Percentiles rank a stretch among this genome's conserved stretches.
Evolutionary conservation across 1,284 basidiomycete genomes (phyloP).

Genomic region (Puccinia sorghi): DNA sequence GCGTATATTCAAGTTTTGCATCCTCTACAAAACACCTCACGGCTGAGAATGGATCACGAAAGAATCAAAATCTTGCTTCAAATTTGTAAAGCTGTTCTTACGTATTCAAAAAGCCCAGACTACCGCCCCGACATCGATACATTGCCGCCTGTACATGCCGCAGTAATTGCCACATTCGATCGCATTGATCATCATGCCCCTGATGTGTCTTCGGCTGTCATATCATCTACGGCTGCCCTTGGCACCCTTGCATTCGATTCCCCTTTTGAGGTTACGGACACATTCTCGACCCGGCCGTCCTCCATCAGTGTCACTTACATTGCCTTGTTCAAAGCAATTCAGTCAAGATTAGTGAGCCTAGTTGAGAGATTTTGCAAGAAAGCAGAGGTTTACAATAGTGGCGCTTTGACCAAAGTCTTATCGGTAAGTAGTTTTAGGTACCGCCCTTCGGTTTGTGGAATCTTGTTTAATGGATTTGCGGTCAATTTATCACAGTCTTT

Average conservation of each 20-base stretch:
- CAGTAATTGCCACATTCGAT: constrained; percentile 70
- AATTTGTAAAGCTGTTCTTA: constrained; percentile 77
- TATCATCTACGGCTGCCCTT: constrained; percentile 81
- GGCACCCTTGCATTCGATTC: constrained; percentile 79
- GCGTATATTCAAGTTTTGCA: constrained; percentile 72
- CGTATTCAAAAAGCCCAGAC: constrained; percentile 78
- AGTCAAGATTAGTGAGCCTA: constrained; percentile 76
- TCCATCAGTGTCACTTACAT: constrained; percentile 78
- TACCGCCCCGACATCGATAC: constrained; percentile 82
- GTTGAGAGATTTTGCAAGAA: constrained; percentile 65
- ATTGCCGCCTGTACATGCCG: constrained; percentile 74
- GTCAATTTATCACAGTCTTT: constrained; percentile 66
- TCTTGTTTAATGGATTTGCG: background rate
- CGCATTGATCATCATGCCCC: constrained; percentile 68
- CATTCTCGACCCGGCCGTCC: constrained; percentile 55
- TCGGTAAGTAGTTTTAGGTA: constrained; percentile 64
- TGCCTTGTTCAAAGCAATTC: constrained; percentile 78
- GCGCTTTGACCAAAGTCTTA: constrained; percentile 78
- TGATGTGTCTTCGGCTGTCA: constrained; percentile 70
- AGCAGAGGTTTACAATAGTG: constrained; percentile 72
- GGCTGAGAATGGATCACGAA: constrained; percentile 67
- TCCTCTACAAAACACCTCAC: constrained; percentile 54
- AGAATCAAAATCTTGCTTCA: constrained; percentile 70
- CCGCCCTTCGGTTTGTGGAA: background rate
- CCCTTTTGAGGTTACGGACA: constrained; percentile 65